Evolutionary conservation across 2,329 filamentous ascomycete genomes (phyloP).

Genomic region (Colletotrichum zoysiae): DNA sequence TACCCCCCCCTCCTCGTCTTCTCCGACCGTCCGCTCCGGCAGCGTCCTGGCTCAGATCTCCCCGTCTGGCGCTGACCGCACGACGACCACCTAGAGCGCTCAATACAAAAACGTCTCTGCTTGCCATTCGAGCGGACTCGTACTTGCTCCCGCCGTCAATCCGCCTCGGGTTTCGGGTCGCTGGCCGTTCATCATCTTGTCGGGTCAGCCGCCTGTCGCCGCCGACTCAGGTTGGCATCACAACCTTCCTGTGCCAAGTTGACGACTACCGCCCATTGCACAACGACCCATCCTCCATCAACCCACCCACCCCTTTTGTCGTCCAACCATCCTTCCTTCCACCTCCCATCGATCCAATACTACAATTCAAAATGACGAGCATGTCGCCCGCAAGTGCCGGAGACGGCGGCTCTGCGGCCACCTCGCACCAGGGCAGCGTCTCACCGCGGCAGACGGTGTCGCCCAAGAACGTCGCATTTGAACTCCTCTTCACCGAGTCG

Average conservation of each 20-base stretch:
- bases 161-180: conserved; percentile 31
- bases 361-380: conserved; percentile 57
- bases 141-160: not conserved
- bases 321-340: conserved; percentile 46
- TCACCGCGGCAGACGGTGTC: conserved; percentile 62
- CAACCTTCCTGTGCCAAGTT: conserved; percentile 30
- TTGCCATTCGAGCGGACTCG: conserved; percentile 5
- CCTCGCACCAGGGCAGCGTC: conserved; percentile 58
- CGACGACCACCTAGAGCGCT: conserved; percentile 34
- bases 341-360: conserved; percentile 46
- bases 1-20: conserved; percentile 20
- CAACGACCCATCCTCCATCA: conserved; percentile 41
- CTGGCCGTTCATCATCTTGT: conserved; percentile 46
- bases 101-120: conserved; percentile 1
- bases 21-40: conserved; percentile 41
- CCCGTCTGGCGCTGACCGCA: conserved; percentile 39
- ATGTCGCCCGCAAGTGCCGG: conserved; percentile 58
- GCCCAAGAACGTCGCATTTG: conserved; percentile 84
- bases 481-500: conserved; percentile 77
- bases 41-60: conserved; percentile 41
- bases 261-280: conserved; percentile 38
- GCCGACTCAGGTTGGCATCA: conserved; percentile 28
- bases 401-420: conserved; percentile 50
- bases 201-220: conserved; percentile 24
- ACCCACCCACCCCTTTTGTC: conserved; percentile 15